A percentile compares a stretch with the other conserved stretches of the same genome.
Conservation (phyloP, 768 basidiomycete species). For the Leccinum barrowsii region DNA sequence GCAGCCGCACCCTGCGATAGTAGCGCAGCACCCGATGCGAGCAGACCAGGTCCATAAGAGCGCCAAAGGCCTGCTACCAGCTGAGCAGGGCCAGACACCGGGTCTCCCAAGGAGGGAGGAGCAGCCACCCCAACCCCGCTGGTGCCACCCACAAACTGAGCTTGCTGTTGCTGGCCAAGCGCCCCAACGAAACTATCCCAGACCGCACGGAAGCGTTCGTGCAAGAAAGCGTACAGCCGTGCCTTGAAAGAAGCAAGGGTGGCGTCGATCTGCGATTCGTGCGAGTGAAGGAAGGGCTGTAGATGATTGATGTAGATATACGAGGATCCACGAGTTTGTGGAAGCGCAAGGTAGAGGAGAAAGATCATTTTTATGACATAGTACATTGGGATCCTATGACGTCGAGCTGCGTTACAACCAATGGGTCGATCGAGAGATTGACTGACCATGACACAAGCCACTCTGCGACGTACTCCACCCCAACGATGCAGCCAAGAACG, state of each 20-base stretch:
- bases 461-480: conserved; percentile 78
- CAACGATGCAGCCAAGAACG: conserved; percentile 79
- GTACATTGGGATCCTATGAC: conserved; percentile 79
- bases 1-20: conserved; percentile 50
- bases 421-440: conserved; percentile 8
- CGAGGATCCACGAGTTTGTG: conserved; percentile 84
- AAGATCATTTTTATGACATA: conserved; percentile 76
- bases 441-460: conserved; percentile 85
- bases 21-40: conserved; percentile 65
- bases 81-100: conserved; percentile 61
- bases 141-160: conserved; percentile 14
- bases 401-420: conserved; percentile 9
- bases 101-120: conserved; percentile 48
- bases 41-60: conserved; percentile 70
- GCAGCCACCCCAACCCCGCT: conserved; percentile 28
- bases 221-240: conserved; percentile 59
- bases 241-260: conserved; percentile 64
- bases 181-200: conserved; percentile 63
- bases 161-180: conserved; percentile 41
- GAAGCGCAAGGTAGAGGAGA: conserved; percentile 85
- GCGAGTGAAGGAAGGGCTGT: conserved; percentile 75
- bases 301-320: conserved; percentile 80
- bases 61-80: conserved; percentile 68
- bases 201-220: conserved; percentile 54
- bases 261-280: conserved; percentile 84